Conservation (phyloP, 495 filamentous ascomycete genomes). For the Penicillium pulvis region DNA sequence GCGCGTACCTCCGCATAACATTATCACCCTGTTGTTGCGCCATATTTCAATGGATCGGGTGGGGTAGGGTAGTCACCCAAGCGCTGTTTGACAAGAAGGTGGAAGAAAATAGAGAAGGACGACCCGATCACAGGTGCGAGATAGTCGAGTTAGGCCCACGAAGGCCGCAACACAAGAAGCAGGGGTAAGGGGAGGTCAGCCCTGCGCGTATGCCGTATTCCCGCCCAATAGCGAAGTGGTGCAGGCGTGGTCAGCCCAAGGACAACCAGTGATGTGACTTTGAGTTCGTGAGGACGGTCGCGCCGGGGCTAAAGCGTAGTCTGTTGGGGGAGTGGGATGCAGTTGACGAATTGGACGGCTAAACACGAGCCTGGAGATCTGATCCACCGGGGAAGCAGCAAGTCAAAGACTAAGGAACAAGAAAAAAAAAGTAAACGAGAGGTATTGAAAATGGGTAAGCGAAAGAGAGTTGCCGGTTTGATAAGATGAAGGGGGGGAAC, state of each 20-base stretch:
- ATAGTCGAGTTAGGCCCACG: conserved; percentile 14
- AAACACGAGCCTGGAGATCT: not conserved
- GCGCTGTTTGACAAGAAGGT: conserved; percentile 11
- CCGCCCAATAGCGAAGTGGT: conserved; percentile 20
- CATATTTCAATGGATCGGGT: conserved; percentile 41
- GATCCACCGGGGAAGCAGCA: conserved; percentile 6
- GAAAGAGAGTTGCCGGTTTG: conserved; percentile 8
- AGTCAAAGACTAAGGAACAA: not conserved
- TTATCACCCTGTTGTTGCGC: conserved; percentile 64
- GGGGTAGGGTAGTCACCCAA: conserved; percentile 6
- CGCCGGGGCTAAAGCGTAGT: conserved; percentile 21
- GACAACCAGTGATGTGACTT: conserved; percentile 26
- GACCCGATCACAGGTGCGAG: conserved; percentile 11
- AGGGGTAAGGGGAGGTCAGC: conserved; percentile 19
- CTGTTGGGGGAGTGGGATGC: conserved; percentile 4
- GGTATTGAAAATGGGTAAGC: conserved; percentile 9
- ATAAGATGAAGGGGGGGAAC: conserved; percentile 19
- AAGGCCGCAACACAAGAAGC: conserved; percentile 16
- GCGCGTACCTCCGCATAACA: conserved; percentile 71
- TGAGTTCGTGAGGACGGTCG: conserved; percentile 22
- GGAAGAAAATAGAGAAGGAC: conserved; percentile 9
- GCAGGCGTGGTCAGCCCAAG: conserved; percentile 20
- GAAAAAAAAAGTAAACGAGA: conserved; percentile 5
- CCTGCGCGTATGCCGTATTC: conserved; percentile 16
- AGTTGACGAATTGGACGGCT: not conserved